Base-by-base conservation (phyloP, 2,329 filamentous ascomycete species). In the Cadophora malorum region DNA sequence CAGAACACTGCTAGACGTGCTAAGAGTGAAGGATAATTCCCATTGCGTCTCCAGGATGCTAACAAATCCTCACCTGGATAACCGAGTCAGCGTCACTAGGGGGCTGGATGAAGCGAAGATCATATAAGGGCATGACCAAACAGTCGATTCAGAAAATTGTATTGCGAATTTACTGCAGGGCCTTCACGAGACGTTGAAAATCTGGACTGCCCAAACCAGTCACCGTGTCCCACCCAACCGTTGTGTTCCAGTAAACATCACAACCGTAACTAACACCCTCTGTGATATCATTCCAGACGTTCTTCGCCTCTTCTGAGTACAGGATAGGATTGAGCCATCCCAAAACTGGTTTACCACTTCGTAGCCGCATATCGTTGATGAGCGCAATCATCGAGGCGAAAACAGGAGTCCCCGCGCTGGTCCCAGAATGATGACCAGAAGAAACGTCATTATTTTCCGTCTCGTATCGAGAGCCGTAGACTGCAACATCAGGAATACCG, bases 331-430 rank as follows among this genome's bases (percentile, higher is more conserved):
- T 70, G 19, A 70, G 49, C 38, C 58, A 71, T 8, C 70, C 68
- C 5, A 67, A 28, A 4, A 67, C 64, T 12, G 66, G 64, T 55
- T 69, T 66, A 1, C 66, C 64, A 33, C 53, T 59, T 25, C 63
- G 59, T 47, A 70, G n/a, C 28, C 68, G 41, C 16, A 64, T 65
- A 50, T 68, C 64, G 28, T 71, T 70, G 23, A 70, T 28, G n/a
- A 71, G 56, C 25, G 66, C 53, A 65, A 91, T 80, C 64, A 90
- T 80, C 4, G 83, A 84, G 0, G 86, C 84, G 31, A 86, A 86
- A 0, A 86, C 79, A 0, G 89, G 89, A 0, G 85, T 78, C 0
- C 87, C 83, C 5, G 73, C 73, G 4, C 71, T 74, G 5, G 74
- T 75, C 0, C 74, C 74, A 10, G 72, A 70, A 62, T 72, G 69